phyloP scores from a whole-genome alignment of 306 rosid species.

The Canavalia ensiformis region DNA sequence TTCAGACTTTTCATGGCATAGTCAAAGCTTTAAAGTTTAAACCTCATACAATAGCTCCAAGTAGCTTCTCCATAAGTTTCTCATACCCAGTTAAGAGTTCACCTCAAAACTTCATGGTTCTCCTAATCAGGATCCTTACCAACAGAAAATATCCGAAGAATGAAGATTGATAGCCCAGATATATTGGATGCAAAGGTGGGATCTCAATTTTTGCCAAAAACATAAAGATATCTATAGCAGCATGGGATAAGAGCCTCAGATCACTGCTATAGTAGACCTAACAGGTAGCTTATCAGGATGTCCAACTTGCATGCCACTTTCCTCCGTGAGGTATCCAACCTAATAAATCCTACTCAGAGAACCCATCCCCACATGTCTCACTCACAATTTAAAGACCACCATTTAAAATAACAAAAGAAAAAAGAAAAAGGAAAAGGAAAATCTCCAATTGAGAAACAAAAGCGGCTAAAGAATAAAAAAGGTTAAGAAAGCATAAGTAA shows the following conservation, averaged over 20 bases:
- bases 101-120: slow-evolving; percentile 37
- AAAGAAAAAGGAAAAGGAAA: neutral
- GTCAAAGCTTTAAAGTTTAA: slow-evolving; percentile 47
- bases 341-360: slow-evolving; percentile 39
- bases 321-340: slow-evolving; percentile 41
- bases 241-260: slow-evolving; percentile 45
- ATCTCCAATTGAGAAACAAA: slow-evolving; percentile 37
- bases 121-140: slow-evolving; percentile 38
- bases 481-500: slow-evolving; percentile 35
- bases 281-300: slow-evolving; percentile 44
- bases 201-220: slow-evolving; percentile 39
- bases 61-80: slow-evolving; percentile 41
- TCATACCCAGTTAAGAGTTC: slow-evolving; percentile 19
- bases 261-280: slow-evolving; percentile 35
- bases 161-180: slow-evolving; percentile 37
- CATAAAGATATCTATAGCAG: slow-evolving; percentile 31
- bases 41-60: slow-evolving; percentile 37
- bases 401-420: neutral
- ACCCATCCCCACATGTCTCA: slow-evolving; percentile 54
- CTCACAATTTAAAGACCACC: slow-evolving; percentile 39
- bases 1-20: slow-evolving; percentile 54
- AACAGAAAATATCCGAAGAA: slow-evolving; percentile 40
- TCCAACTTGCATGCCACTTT: slow-evolving; percentile 48
- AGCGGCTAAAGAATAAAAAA: slow-evolving; percentile 43
- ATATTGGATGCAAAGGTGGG: slow-evolving; percentile 45